Evolutionary conservation across 768 basidiomycete genomes (phyloP), one percentile per base, ranked within the genome.

Genomic region (Lentinula sp.): DNA sequence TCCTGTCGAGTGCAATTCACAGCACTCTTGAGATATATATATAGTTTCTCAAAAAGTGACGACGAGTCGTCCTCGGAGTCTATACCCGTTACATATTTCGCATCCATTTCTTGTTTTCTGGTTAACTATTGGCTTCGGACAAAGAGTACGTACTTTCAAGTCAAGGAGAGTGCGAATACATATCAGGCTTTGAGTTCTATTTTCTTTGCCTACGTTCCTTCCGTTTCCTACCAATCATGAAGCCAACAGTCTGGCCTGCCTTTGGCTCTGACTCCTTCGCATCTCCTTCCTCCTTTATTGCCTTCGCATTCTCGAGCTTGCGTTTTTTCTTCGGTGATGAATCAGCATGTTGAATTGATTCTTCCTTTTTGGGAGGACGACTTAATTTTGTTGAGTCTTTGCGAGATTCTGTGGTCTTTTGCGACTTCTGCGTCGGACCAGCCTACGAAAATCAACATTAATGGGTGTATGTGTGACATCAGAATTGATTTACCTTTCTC

Each of bases 161-260:
- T 28, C 28, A 28, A 28, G 28, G 28, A 28, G 28, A 28, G 3
- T 28, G 28, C 28, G 3, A 28, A 28, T 28, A 28, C 28, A 4
- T 28, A 28, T 28, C 28, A 28, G 28, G 2, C 28, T 28, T 28
- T 28, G 28, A 28, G 28, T 39, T 39, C 37, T 39, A 8, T 39
- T 39, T 39, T 39, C 71, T 72, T 13, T 65, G 71, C 70, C 82
- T 88, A 50, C 86, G 76, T 70, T 87, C 81, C 68, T 86, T 88
- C 58, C 92, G 80, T 75, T 93, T 94, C 67, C 89, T 78, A 13
- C 92, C 91, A 65, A 94, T 94, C 37, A 93, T 65, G 6, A 85
- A 79, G 5, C 91, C 90, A 40, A 92, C 65, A 1, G 76, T 75
- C 40, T 80, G 76, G 28, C 76, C 77, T 1, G 71, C 56, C 52